Base-by-base conservation (phyloP, 306 rosid species). In the Canavalia ensiformis region DNA sequence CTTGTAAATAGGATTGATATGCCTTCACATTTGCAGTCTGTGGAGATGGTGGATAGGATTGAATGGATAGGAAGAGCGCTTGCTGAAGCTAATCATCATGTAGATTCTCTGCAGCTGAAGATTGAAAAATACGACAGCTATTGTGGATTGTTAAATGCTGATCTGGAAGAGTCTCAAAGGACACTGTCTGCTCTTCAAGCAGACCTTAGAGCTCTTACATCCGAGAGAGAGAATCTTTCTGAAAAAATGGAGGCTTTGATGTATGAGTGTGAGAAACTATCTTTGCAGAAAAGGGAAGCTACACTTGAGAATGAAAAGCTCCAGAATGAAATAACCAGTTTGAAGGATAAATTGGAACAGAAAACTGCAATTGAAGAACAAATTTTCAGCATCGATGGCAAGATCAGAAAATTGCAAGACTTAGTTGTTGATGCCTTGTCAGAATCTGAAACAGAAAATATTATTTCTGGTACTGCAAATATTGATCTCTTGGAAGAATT, bases 11-110 rank as follows among this genome's bases (percentile, higher is more conserved):
- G 88, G 78, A 89, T 95, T 65, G 95, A 93, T 70, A 85, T 93
- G 91, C 98, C 98, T 86, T 84, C 85, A 52, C 90, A 92, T 77
- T 82, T 95, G 87, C 91, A 86, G 76, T 91, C 97, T 70, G 41
- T 83, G 86, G 98, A 95, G 83, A 95, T 92, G 8, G 97, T 89
- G 56, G 94, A 85, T 81, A 91, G 88, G 82, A 91, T 95, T 76
- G 96, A 93, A 81, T 93, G 99, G 95, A 74, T 95, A 66, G 87
- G 92, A 57, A 86, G 72, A 79, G 90, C 90, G 7, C 92, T 95
- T 63, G 81, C 76, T 2, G 97, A 91, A 85, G 94, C 91, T 81
- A 90, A 88, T 79, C 84, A 82, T 77, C 91, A 89, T 58, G 87
- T 83, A 66, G 86, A 83, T 28, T 86, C 97, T 86, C 82, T 95